phyloP scores from a whole-genome alignment of 2,329 filamentous ascomycete species.

The Botrytis fragariae region DNA sequence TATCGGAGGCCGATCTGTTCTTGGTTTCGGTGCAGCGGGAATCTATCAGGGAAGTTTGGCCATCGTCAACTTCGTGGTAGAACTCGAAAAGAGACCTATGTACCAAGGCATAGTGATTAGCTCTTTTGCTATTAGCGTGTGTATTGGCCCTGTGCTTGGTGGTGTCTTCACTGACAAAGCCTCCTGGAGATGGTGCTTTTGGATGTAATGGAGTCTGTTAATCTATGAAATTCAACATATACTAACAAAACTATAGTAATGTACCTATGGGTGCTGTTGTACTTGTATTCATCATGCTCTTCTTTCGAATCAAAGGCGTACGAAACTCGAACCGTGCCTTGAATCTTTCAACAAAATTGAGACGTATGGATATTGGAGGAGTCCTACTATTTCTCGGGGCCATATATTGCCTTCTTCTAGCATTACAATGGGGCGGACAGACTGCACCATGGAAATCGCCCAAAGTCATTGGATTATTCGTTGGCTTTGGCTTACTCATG shows the following conservation, averaged over 20 bases:
- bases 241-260: slow-evolving; percentile 20
- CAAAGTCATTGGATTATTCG: slow-evolving; percentile 40
- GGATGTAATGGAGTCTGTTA: slow-evolving; percentile 37
- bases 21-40: slow-evolving; percentile 50
- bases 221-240: not conserved
- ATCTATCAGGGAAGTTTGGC: slow-evolving; percentile 49
- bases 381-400: slow-evolving; percentile 39
- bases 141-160: slow-evolving; percentile 56
- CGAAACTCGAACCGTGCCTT: slow-evolving; percentile 33
- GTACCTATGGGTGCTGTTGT: slow-evolving; percentile 41
- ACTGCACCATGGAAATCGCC: slow-evolving; percentile 40
- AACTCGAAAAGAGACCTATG: slow-evolving; percentile 13
- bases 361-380: slow-evolving; percentile 40
- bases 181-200: slow-evolving; percentile 39
- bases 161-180: slow-evolving; percentile 56
- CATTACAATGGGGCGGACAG: slow-evolving; percentile 43
- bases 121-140: slow-evolving; percentile 13
- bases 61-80: slow-evolving; percentile 47
- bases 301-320: slow-evolving; percentile 44
- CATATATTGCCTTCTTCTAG: slow-evolving; percentile 41
- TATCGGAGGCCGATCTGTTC: slow-evolving; percentile 48
- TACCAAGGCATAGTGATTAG: slow-evolving; percentile 21
- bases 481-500: slow-evolving; percentile 37
- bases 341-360: slow-evolving; percentile 25
- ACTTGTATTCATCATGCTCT: slow-evolving; percentile 40